phyloP scores from a whole-genome alignment of 2,329 filamentous ascomycete genomes.

The Talaromyces sp. region DNA sequence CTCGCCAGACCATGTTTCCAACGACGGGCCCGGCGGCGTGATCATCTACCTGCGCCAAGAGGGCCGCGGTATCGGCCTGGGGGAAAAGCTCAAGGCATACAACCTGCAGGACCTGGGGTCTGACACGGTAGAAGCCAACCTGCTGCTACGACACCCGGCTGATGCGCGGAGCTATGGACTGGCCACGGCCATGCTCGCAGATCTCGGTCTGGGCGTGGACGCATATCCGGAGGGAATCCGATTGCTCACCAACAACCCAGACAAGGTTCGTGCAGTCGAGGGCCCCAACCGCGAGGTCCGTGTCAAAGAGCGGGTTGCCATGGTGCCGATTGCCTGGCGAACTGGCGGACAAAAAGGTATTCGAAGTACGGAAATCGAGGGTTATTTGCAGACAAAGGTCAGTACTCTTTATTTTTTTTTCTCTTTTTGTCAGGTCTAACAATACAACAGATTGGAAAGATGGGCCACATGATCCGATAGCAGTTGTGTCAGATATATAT shows the following conservation, averaged over 20 bases:
- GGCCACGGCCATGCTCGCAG: conserved; percentile 89
- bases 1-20: conserved; percentile 37
- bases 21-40: conserved; percentile 66
- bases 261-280: conserved; percentile 92
- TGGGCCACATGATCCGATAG: conserved; percentile 68
- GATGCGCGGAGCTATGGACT: conserved; percentile 92
- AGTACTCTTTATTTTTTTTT: conserved; percentile 20
- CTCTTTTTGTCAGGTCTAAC: neutral
- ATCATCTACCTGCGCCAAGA: conserved; percentile 96
- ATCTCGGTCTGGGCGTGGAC: conserved; percentile 69
- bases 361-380: conserved; percentile 81
- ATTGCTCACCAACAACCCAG: conserved; percentile 92
- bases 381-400: conserved; percentile 93
- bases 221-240: conserved; percentile 59
- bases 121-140: conserved; percentile 96
- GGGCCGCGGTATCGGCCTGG: conserved; percentile 88
- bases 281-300: conserved; percentile 82
- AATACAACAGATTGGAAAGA: conserved; percentile 68
- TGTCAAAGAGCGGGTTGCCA: conserved; percentile 85
- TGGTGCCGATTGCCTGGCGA: conserved; percentile 93
- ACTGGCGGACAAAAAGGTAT: conserved; percentile 73
- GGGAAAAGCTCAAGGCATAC: conserved; percentile 96
- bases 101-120: conserved; percentile 94
- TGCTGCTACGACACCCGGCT: conserved; percentile 84
- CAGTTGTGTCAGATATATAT: neutral